Evolutionary conservation across 371 early-diverging fungal species (phyloP), one percentile per base, ranked within the genome.

Genomic region (Lichtheimia corymbifera): DNA sequence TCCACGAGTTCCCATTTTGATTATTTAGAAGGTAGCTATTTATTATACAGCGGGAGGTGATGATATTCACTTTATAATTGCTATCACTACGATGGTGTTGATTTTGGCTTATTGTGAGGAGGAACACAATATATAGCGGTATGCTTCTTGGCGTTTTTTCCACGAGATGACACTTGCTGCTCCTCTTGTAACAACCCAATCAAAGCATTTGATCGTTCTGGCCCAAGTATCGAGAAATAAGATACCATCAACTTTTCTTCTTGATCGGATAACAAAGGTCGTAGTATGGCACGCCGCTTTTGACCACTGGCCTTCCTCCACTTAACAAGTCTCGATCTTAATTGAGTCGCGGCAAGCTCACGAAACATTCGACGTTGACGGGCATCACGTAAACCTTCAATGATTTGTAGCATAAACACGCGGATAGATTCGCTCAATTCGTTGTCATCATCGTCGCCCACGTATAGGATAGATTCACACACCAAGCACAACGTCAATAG

Each of bases 361-460:
- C 41, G 41, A 24, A 66, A 66, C 22, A 45, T 42, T 18, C 52
- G 55, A 15, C 58, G 51, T 22, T 18, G 25, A 40, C 55, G 53
- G 13, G 13, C 45, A 12, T 58, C 62, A 7, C 55, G 49, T 9
- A 66, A 45, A 5, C 62, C 66, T 47, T 66, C 62, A 6, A 62
- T 57, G 20, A 66, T 62, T 54, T 66, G 66, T 13, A 66, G 57
- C 24, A 62, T 24, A 12, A 58, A 41, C 20, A 66, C 62, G 6
- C 66, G 66, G 14, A 66, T 35, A 12, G 55, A 17, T 17, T 66
- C 62, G 17, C 45, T 40, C 15, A 55, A 53, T 30, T 52, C 65
- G 17, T 53, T 17, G 14, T 50, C 22, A 22, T 22, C 22, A 22
- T 22, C 41, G 9, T 58, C 20, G 9, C 35, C 35, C 5, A 41